Percentiles rank a stretch among this genome's conserved stretches.
Conservation (phyloP, 441 rosid genomes). For the Adansonia grandidieri region DNA sequence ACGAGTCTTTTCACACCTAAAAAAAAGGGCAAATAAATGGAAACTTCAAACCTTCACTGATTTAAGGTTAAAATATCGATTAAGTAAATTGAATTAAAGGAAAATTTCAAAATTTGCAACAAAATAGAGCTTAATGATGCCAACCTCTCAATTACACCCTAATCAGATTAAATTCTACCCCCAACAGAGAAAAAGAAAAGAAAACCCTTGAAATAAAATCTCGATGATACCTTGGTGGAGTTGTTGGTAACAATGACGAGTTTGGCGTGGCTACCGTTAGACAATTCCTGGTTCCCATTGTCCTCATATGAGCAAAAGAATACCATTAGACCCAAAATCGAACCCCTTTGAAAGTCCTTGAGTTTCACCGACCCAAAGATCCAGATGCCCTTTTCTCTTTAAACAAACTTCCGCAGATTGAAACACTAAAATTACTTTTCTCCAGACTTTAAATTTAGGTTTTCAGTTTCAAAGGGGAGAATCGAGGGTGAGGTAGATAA, state of each 20-base stretch:
- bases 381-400: conserved; percentile 69
- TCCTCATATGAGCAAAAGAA: conserved; percentile 87
- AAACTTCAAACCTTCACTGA: background rate
- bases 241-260: too few species aligned
- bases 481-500: too few species aligned
- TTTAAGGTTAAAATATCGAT: background rate
- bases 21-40: too few species aligned
- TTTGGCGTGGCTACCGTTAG: conserved; percentile 55
- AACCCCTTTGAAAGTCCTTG: conserved; percentile 43
- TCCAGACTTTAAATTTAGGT: too few species aligned
- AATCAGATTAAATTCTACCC: background rate
- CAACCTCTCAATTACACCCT: background rate
- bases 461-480: too few species aligned
- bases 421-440: background rate
- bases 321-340: conserved; percentile 85
- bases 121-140: background rate
- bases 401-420: background rate
- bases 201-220: too few species aligned
- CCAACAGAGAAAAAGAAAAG: background rate
- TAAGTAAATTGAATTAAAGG: too few species aligned
- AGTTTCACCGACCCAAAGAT: conserved; percentile 64
- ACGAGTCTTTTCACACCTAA: too few species aligned
- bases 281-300: conserved; percentile 61
- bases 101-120: background rate
- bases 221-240: too few species aligned